These are phyloP conservation scores for Lachancea sp. DNA, from an alignment of 805 yeast species.

Conservation along the genomic window DNA sequence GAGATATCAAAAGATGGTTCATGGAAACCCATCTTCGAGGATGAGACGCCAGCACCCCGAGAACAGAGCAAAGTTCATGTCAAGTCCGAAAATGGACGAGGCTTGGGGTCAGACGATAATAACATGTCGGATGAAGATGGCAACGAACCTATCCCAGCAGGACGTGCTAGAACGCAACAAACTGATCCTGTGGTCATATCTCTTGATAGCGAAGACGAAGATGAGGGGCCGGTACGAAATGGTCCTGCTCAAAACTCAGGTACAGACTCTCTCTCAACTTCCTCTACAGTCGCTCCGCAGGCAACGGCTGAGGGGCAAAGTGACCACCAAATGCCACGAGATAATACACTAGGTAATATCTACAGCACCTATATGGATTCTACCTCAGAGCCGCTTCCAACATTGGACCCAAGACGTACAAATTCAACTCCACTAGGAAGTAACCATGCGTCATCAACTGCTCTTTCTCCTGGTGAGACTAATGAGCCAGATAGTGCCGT, in stretches of 20 bases:
- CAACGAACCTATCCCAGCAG: neutral
- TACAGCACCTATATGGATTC: conserved; percentile 7
- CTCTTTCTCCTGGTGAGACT: conserved; percentile 2
- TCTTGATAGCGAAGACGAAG: conserved; percentile 46
- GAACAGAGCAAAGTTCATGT: conserved; percentile 7
- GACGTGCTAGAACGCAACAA: conserved; percentile 2
- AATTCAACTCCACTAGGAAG: conserved; percentile 5
- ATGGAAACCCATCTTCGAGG: conserved; percentile 47
- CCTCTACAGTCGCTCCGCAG: neutral
- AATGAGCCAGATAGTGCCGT: conserved; percentile 13
- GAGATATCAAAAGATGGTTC: conserved; percentile 64
- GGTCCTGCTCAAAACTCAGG: neutral
- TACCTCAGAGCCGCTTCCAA: conserved; percentile 2
- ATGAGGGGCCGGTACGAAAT: conserved; percentile 18
- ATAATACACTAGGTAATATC: conserved; percentile 5
- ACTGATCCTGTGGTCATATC: conserved; percentile 40
- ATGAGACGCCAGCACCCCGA: conserved; percentile 15
- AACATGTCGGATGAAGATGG: conserved; percentile 5
- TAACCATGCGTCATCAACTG: neutral
- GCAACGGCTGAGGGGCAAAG: neutral
- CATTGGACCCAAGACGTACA: conserved; percentile 19
- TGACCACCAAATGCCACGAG: neutral
- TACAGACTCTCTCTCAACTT: neutral
- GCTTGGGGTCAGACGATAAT: conserved; percentile 16
- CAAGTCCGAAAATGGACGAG: conserved; percentile 12